These are phyloP conservation scores for Cladochytrium replicatum DNA, from an alignment of 192 early-diverging fungal genomes.

Conservation along the genomic window DNA sequence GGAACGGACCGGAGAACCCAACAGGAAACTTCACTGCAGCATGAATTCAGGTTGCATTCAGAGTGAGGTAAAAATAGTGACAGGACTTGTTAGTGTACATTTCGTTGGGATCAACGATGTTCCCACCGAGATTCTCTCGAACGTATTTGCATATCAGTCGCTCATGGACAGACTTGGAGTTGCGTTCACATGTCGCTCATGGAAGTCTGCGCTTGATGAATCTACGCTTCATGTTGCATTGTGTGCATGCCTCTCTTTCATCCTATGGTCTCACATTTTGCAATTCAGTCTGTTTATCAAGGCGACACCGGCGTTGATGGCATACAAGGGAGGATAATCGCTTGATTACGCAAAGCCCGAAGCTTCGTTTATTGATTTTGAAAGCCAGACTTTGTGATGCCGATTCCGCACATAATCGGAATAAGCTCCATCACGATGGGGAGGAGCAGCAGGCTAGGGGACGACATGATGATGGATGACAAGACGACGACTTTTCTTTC, in stretches of 20 bases:
- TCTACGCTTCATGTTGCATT: background rate
- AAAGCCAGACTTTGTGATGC: background rate
- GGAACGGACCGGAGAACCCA: too few relatives aligned
- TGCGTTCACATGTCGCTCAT: background rate
- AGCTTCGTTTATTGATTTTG: background rate
- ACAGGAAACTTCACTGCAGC: too few relatives aligned
- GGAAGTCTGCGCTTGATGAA: background rate
- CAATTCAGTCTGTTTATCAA: background rate
- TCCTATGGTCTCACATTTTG: too few relatives aligned
- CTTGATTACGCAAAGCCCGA: background rate
- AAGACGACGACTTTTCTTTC: background rate
- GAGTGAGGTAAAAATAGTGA: too few relatives aligned
- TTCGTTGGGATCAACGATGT: too few relatives aligned
- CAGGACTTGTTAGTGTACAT: too few relatives aligned
- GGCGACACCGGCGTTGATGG: background rate
- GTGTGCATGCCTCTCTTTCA: too few relatives aligned
- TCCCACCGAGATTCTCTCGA: background rate
- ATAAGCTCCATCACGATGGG: too few relatives aligned
- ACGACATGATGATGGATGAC: too few relatives aligned
- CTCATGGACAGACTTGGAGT: background rate
- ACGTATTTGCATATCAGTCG: background rate
- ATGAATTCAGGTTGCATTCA: too few relatives aligned
- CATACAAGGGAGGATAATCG: background rate
- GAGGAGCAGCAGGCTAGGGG: too few relatives aligned
- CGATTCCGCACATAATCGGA: background rate